phyloP scores from a whole-genome alignment of 768 basidiomycete genomes.

The Scleroderma bovista region DNA sequence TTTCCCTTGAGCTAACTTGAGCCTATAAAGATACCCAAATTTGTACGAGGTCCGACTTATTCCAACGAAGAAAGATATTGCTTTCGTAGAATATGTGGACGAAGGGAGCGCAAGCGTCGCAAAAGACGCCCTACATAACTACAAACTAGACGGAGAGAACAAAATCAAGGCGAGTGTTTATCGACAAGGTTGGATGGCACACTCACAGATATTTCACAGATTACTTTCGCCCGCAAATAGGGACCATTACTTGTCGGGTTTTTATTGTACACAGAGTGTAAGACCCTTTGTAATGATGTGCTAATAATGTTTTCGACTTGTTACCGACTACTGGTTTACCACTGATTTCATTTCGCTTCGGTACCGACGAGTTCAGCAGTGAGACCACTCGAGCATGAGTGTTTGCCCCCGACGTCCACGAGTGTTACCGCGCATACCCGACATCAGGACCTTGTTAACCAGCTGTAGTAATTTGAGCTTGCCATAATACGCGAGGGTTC shows the following conservation, averaged over 20 bases:
- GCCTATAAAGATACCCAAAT: constrained; percentile 73
- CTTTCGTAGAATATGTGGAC: constrained; percentile 97
- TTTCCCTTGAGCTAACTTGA: background rate
- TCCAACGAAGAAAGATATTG: constrained; percentile 94
- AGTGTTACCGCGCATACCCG: too few relatives aligned
- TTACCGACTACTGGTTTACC: too few relatives aligned
- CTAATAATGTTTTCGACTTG: background rate
- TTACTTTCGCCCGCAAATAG: constrained; percentile 74
- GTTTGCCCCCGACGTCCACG: too few relatives aligned
- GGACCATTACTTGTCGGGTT: background rate
- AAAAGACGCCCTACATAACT: constrained; percentile 95
- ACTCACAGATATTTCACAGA: constrained; percentile 33
- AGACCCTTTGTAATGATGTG: background rate
- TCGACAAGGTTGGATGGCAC: background rate
- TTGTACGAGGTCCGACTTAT: constrained; percentile 97
- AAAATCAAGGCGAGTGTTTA: constrained; percentile 80
- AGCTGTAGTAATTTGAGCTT: too few relatives aligned
- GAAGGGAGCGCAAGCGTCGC: constrained; percentile 87
- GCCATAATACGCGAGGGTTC: too few relatives aligned
- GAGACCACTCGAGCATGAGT: too few relatives aligned
- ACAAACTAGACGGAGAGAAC: constrained; percentile 94
- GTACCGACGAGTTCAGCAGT: too few relatives aligned
- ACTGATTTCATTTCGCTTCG: too few relatives aligned
- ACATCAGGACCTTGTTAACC: too few relatives aligned
- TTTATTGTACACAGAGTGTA: background rate